Evolutionary conservation across 2,329 filamentous ascomycete species (phyloP), one percentile per base, ranked within the genome.

Genomic region (Cryphonectria parasitica): DNA sequence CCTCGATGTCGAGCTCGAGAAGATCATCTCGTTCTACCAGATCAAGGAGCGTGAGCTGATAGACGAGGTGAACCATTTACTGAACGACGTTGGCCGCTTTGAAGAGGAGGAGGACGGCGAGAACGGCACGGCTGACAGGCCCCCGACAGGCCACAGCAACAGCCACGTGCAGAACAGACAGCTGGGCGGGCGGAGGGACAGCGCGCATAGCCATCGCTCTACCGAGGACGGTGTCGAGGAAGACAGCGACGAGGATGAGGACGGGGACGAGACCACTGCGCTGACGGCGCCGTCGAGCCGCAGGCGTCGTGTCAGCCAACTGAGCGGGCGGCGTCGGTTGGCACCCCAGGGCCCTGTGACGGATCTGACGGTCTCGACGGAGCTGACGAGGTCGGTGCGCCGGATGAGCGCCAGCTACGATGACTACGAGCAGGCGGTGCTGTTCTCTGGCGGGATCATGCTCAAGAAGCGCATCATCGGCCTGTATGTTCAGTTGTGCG

Each of bases 401-500:
- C 85, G 92, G 65, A 85, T 89, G 74, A 95, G 92, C 80, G 84
- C 86, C 36, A 88, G 88, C 10, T 93, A 90, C 73, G 93, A 96
- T 61, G 92, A 97, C 77, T 92, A 92, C 76, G 94, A 97, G 75
- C 91, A 93, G 74, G 88, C 89, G 5, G 86, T 94, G 72, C 77
- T 87, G 22, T 89, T 87, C 77, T 89, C 87, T 63, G 89, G 91
- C 1, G 88, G 88, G 36, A 92, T 98, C 74, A 95, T 94, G 77
- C 83, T 99, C 74, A 98, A 98, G 86, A 98, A 97, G 83, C 90
- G 95, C 68, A 91, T 94, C 69, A 90, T 97, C 74, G 90, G 90
- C 78, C 85, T 95, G 72, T 99, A 98, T 78, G 96, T 99, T 62
- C 92, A 93, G 74, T 85, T 98, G 25, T 98, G 95, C 82, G 96